Evolutionary conservation across 257 asterid species (phyloP).

Genomic region (Nicotiana knightiana): DNA sequence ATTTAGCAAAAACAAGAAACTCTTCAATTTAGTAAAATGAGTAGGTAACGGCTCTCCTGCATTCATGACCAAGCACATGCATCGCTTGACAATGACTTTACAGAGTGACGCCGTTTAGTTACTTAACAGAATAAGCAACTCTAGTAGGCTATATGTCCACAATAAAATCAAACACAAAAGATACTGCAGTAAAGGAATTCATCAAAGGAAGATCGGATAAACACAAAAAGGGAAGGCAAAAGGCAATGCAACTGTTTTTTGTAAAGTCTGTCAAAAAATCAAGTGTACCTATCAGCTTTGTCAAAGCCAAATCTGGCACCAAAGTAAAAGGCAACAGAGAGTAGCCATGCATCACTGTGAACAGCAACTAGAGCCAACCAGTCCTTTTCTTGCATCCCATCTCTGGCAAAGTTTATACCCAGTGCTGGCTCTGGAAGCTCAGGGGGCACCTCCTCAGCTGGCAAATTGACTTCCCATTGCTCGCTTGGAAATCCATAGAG

Average conservation of each 20-base stretch:
- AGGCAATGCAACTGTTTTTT: not conserved
- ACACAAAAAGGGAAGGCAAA: not conserved
- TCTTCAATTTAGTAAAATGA: not conserved
- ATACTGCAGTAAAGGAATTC: not conserved
- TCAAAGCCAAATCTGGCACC: constrained; percentile 50
- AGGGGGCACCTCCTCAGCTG: constrained; percentile 45
- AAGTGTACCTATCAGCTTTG: constrained; percentile 28
- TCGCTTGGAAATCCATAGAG: constrained; percentile 38
- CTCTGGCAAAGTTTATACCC: constrained; percentile 45
- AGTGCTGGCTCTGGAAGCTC: constrained; percentile 52
- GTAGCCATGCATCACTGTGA: constrained; percentile 42
- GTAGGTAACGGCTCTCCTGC: not conserved
- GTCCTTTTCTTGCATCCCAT: constrained; percentile 44
- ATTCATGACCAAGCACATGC: not conserved
- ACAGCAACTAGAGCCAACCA: constrained; percentile 46
- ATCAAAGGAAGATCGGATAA: not conserved
- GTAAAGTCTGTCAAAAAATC: not conserved
- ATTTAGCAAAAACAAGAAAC: not conserved
- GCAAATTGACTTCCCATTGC: constrained; percentile 41
- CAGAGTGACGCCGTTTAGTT: not conserved
- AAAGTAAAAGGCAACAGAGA: constrained; percentile 39
- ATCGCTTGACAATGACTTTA: not conserved
- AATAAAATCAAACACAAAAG: not conserved
- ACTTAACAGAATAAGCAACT: not conserved
- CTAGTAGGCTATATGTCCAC: not conserved